Evolutionary conservation across 1,139 yeast genomes (phyloP), one percentile per base, ranked within the genome.

Genomic region (Yamadazyma jaroonii): DNA sequence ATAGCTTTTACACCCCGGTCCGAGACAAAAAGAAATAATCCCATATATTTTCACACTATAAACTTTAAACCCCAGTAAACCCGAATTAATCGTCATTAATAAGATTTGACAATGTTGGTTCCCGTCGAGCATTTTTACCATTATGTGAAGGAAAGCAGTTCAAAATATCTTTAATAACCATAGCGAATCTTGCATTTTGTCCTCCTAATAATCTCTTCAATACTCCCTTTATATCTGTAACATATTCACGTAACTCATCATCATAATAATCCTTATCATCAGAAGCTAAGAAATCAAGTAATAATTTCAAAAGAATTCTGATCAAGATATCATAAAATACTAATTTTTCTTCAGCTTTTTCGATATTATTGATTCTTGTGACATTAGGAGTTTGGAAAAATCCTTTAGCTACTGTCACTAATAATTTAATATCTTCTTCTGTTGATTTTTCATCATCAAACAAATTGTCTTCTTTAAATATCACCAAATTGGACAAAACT

Each of bases 401-500:
- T 14, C 39, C 32, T 13, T 37, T 41, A 0, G 56, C 46, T 7
- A 44, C 42, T 20, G 47, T 39, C 25, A 62, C 52, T 33, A 69
- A 52, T 24, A 67, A 46, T 25, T 54, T 47, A 13, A 62, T 44
- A 48, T 70, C 74, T 12, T 44, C 42, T 29, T 29, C 6, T 3
- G 20, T 6, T 4, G 11, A n/a, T 28, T 13, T 14, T 8, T n/a
- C 15, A 20, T n/a, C 10, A 17, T 45, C 44, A 1, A 57, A 43
- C 4, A 57, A 64, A 2, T 57, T 52, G 8, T 50, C 47, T 4
- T 49, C 47, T 1, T 67, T 64, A 29, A 54, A 51, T 37, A 56
- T 57, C 27, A 68, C 45, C 30, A 64, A 55, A 9, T 61, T 48
- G 0, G 64, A 59, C 3, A 61, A 40, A 3, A 69, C 38, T 15